Base-by-base conservation (phyloP, 805 yeast genomes). In the Candida ovalis region DNA sequence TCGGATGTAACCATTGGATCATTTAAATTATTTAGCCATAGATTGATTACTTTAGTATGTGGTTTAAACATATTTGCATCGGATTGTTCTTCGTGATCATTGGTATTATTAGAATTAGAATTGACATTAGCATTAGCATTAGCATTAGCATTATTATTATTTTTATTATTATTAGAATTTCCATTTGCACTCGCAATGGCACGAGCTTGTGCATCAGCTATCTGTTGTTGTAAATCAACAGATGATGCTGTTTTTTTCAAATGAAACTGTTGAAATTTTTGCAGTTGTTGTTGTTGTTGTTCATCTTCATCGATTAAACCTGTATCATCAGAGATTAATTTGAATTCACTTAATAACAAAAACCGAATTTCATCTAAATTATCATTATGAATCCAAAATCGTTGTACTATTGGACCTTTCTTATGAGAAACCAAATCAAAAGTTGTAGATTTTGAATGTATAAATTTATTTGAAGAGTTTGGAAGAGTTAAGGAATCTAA, bases 331-430 rank as follows among this genome's bases (percentile, higher is more conserved):
- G 71, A 61, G 21, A 68, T 62, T 23, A 73, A 57, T 23, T 63
- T 65, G 52, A 77, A 71, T 40, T 73, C 69, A 41, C 75, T 69
- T 28, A 80, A 62, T 30, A 81, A 62, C 27, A 66, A 62, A 22
- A 82, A 67, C 52, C 74, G 72, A 27, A 79, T 66, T 59, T 82
- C 86, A 48, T 75, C 69, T n/a, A 79, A 53, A 56, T 80, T 79
- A 60, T 82, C 87, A 13, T 67, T 68, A 54, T 82, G 86, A n/a
- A 82, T 76, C 76, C 85, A 75, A 59, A 76, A 79, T 4, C 64
- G 52, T 33, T 68, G 66, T 1, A 69, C 64, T 17, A 67, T 57
- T 0, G 69, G 64, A 1, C 73, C 72, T 42, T 65, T 67, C 37
- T 68, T 67, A 22, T 61, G 52, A 1, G 67, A 58, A 4, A 68